Base-by-base conservation (phyloP, 768 basidiomycete genomes). In the Leccinellum rugosiceps region DNA sequence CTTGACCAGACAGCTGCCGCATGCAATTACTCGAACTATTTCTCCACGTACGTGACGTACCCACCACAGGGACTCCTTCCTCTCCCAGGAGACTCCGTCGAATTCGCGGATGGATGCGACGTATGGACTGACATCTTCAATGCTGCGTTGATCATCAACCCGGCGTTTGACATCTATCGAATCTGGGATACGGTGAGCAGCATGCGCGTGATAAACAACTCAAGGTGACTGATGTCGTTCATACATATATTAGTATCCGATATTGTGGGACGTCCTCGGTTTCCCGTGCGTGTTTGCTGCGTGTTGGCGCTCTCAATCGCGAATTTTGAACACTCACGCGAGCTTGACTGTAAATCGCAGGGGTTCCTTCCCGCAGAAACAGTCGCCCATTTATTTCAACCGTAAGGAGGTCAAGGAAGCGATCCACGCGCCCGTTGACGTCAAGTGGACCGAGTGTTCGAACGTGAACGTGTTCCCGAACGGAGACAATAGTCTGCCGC, bases 251-350 rank as follows among this genome's bases (percentile, higher is more conserved):
- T 45, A 77, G 61, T 88, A 75, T 70, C 89, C 88, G 0, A 77
- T 87, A 43, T 74, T 86, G 13, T 90, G 87, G 88, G 88, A 90
- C 58, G 87, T 90, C 6, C 84, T 90, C 30, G 88, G 88, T n/a
- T 90, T 87, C 79, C 88, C 88, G 83, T 87, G 63, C 32, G 83
- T 68, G n/a, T 41, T n/a, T 41, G 38, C 38, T 38, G 17, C 17
- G 5, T n/a, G 17, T 0, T 38, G 17, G 34, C 15, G 3, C 38
- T n/a, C n/a, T 41, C 38, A 41, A 41, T n/a, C 2, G n/a, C n/a
- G n/a, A n/a, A 41, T 9, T 41, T n/a, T n/a, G 38, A n/a, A 41
- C n/a, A 41, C n/a, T 41, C 38, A 41, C 38, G 9, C n/a, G 9
- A n/a, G 9, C n/a, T 2, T 38, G 35, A 38, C 9, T 31, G 3